Percentiles rank a stretch among this genome's conserved stretches.
Conservation (phyloP, 2,329 filamentous ascomycete genomes). For the Xenoacremonium recifei region DNA sequence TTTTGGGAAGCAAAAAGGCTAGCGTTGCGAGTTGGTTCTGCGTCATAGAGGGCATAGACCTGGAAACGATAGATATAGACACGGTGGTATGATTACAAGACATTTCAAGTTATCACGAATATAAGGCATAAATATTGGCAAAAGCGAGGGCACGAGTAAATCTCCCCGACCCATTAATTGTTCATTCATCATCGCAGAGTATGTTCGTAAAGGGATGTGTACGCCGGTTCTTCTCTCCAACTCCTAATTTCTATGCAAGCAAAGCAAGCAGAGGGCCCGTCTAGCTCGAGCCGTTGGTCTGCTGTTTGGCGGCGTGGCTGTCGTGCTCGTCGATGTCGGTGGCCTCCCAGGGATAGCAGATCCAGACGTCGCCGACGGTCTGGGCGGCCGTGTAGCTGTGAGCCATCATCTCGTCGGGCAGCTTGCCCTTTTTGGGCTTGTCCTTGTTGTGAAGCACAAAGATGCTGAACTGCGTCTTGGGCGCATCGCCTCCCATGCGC, state of each 20-base stretch:
- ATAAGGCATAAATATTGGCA: too few relatives aligned
- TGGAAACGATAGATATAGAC: too few relatives aligned
- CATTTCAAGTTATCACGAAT: too few relatives aligned
- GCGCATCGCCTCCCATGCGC: constrained; percentile 62
- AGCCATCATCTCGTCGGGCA: constrained; percentile 76
- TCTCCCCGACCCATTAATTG: too few relatives aligned
- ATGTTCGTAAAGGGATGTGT: background rate
- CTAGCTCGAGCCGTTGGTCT: constrained; percentile 28
- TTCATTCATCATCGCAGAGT: constrained; percentile 14
- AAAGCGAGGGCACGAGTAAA: too few relatives aligned
- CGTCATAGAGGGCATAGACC: too few relatives aligned
- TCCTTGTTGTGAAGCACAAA: constrained; percentile 99
- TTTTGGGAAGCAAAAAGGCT: too few relatives aligned
- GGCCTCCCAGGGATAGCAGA: constrained; percentile 98
- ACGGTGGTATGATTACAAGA: too few relatives aligned
- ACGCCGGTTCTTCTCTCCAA: background rate
- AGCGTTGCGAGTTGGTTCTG: too few relatives aligned
- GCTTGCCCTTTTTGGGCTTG: constrained; percentile 86
- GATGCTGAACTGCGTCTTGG: constrained; percentile 84
- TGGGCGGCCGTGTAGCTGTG: constrained; percentile 80
- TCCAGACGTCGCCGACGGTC: constrained; percentile 94
- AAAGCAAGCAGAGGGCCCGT: background rate
- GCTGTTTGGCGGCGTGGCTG: constrained; percentile 57
- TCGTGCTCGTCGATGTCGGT: constrained; percentile 93
- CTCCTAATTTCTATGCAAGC: background rate